These are phyloP conservation scores for Beta corolliflora DNA, from an alignment of 179 eudicot species.

Conservation along the genomic window DNA sequence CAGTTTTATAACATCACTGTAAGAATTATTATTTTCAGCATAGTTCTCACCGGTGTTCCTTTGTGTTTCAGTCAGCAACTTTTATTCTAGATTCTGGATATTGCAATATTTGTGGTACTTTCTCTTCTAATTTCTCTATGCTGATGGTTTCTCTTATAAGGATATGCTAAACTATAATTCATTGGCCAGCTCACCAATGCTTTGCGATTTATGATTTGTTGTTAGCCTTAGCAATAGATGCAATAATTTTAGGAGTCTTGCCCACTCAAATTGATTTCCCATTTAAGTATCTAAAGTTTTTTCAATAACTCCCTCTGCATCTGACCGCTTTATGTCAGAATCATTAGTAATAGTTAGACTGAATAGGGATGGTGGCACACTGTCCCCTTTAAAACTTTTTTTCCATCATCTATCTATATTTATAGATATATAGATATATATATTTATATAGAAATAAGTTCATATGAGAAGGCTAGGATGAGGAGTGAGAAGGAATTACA, in stretches of 20 bases:
- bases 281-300: neutral
- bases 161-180: neutral
- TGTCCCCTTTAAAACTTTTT: neutral
- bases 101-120: neutral
- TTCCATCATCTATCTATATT: neutral
- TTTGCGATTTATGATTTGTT: neutral
- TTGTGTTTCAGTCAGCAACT: conserved; percentile 1
- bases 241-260: neutral
- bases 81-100: neutral
- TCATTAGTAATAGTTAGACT: neutral
- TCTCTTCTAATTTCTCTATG: neutral
- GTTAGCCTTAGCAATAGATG: neutral
- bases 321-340: neutral
- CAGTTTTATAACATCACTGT: conserved; percentile 83
- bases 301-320: neutral
- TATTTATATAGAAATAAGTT: neutral
- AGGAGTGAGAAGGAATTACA: too few relatives aligned
- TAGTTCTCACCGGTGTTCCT: neutral
- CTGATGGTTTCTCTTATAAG: neutral
- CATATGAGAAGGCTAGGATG: too few relatives aligned
- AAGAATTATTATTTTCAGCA: conserved; percentile 31
- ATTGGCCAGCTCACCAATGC: neutral
- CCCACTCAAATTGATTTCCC: neutral
- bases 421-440: too few relatives aligned
- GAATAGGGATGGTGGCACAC: neutral